These are phyloP conservation scores for Eimeria praecox DNA, from an alignment of 169 alveolate species.

Conservation along the genomic window DNA sequence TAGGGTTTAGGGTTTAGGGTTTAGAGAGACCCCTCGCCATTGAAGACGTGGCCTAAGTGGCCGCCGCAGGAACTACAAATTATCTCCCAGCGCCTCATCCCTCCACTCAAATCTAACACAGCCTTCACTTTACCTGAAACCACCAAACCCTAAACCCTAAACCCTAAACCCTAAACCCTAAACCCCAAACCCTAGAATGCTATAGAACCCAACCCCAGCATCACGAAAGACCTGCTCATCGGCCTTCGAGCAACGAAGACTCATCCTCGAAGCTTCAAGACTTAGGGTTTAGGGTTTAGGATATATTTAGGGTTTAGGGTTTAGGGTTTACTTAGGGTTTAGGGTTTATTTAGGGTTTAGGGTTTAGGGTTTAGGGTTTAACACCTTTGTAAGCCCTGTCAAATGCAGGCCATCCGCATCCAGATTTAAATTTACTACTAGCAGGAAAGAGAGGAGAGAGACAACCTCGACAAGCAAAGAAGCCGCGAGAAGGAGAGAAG, in stretches of 20 bases:
- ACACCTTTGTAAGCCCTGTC: conserved; percentile 68
- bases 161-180: neutral
- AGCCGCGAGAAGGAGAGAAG: conserved; percentile 83
- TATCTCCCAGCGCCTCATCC: conserved; percentile 87
- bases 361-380: conserved; percentile 8
- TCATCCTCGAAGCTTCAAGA: too few species aligned
- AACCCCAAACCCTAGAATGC: neutral
- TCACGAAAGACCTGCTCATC: too few species aligned
- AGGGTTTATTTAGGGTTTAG: neutral
- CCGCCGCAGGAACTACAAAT: conserved; percentile 86
- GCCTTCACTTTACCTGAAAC: conserved; percentile 43
- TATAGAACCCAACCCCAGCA: too few species aligned
- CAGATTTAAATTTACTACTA: conserved; percentile 84
- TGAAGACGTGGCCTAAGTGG: conserved; percentile 89
- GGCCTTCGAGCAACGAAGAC: too few species aligned
- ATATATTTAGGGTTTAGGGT: too few species aligned
- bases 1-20: conserved; percentile 36
- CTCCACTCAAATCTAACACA: conserved; percentile 81
- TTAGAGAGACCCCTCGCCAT: conserved; percentile 77
- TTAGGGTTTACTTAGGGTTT: too few species aligned
- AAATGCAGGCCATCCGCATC: conserved; percentile 91
- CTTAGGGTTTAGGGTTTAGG: too few species aligned
- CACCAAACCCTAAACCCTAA: neutral
- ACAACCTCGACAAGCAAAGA: conserved; percentile 83
- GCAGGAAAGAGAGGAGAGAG: conserved; percentile 82